A percentile compares a stretch with the other conserved stretches of the same genome.
phyloP scores from a whole-genome alignment of 306 rosid species.

The Begonia fuchsioides region DNA sequence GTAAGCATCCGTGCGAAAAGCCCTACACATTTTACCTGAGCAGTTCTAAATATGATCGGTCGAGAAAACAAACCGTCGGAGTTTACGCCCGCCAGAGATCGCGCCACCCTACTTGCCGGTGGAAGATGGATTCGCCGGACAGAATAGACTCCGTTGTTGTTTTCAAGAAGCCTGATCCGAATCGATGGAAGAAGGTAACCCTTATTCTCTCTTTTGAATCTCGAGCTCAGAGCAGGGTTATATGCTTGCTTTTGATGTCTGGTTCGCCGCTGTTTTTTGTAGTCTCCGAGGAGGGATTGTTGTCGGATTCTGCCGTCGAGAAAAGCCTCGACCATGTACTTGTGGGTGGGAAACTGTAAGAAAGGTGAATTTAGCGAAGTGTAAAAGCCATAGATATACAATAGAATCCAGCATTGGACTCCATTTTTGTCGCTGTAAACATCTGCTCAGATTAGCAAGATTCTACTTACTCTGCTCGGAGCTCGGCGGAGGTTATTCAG shows the following conservation, averaged over 20 bases:
- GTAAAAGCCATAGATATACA: constrained; percentile 18
- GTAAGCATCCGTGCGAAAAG: constrained; percentile 64
- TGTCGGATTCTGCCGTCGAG: constrained; percentile 58
- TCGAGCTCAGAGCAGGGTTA: background rate
- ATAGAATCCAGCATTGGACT: too few species aligned
- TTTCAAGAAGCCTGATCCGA: constrained; percentile 50
- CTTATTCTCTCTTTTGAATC: background rate
- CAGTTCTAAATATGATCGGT: constrained; percentile 19
- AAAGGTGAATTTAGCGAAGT: constrained; percentile 49
- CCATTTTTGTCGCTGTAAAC: too few species aligned
- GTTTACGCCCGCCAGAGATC: constrained; percentile 19
- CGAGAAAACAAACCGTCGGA: constrained; percentile 22
- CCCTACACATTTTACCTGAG: constrained; percentile 52
- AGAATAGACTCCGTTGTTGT: constrained; percentile 37
- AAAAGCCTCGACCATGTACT: constrained; percentile 28
- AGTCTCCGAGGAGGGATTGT: constrained; percentile 92
- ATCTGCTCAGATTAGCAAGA: too few species aligned
- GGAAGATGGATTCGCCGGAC: constrained; percentile 57
- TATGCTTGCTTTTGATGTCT: background rate
- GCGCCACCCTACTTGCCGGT: constrained; percentile 34
- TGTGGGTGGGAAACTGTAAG: constrained; percentile 56
- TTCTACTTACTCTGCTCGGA: too few species aligned
- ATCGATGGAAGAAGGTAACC: constrained; percentile 66
- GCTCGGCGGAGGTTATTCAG: too few species aligned
- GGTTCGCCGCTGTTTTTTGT: constrained; percentile 19